Percentiles rank a stretch among this genome's conserved stretches.
phyloP scores from a whole-genome alignment of 2,329 filamentous ascomycete genomes.

The Exophiala bonariae region DNA sequence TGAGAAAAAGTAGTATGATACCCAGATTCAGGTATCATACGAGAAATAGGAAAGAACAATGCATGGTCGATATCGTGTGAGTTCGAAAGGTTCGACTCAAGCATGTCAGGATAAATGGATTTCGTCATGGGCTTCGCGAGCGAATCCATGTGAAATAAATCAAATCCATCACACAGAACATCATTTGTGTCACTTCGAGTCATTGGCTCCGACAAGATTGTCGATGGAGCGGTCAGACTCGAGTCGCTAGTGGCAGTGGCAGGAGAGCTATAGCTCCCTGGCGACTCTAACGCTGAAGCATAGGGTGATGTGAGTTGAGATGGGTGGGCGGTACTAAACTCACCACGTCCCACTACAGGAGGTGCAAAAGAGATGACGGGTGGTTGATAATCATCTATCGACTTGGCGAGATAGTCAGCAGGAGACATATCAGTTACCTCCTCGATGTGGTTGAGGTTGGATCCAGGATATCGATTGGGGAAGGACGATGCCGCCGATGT shows the following conservation, averaged over 20 bases:
- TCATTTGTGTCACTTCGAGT: conserved; percentile 47
- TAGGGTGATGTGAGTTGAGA: conserved; percentile 26
- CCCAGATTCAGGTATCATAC: conserved; percentile 35
- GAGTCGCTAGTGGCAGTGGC: conserved; percentile 29
- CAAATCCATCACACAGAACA: conserved; percentile 43
- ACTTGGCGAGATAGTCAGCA: conserved; percentile 41
- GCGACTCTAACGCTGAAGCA: conserved; percentile 29
- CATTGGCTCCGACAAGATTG: conserved; percentile 41
- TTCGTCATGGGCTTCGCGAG: conserved; percentile 33
- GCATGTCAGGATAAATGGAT: conserved; percentile 31
- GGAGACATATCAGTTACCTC: conserved; percentile 44
- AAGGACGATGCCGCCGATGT: conserved; percentile 33
- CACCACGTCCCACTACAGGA: conserved; percentile 29
- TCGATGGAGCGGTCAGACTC: conserved; percentile 29
- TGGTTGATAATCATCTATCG: conserved; percentile 33
- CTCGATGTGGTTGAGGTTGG: conserved; percentile 33
- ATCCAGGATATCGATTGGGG: conserved; percentile 40
- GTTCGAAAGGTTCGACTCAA: conserved; percentile 31
- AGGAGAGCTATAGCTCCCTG: conserved; percentile 23
- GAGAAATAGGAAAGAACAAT: conserved; percentile 36
- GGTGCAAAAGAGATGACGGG: conserved; percentile 29
- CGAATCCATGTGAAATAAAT: conserved; percentile 47
- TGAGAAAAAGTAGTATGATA: conserved; percentile 33
- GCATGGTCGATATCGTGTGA: conserved; percentile 32
- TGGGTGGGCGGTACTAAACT: conserved; percentile 28